Evolutionary conservation across 129 eudicot species (phyloP), one percentile per base, ranked within the genome.

Genomic region (Kitagawia praeruptora): DNA sequence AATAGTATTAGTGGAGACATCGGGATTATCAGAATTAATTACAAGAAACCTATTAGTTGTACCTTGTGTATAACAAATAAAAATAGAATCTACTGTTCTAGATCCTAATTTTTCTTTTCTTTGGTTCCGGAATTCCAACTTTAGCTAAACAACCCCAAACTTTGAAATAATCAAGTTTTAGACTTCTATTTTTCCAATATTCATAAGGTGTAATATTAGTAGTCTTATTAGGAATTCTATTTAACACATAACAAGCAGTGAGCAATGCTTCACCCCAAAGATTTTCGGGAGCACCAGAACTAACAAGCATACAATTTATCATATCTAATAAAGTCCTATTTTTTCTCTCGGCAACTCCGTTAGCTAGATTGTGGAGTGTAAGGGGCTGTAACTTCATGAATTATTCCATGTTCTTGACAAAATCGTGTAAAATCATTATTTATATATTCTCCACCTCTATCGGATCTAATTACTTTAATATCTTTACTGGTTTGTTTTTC

Each of bases 111-210:
- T 82, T 82, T 3, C 4, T 54, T 37, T 78, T 73, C 10, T 78
- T 77, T 69, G 42, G 40, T 44, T 58, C 67, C 8, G 70, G 79
- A 1, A 78, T 40, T 2, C 23, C 72, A 8, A 45, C 56, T 25
- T 76, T 76, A 46, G 80, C 81, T 2, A 67, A 37, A 46, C 82
- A 78, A 18, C 82, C 81, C 81, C 85, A 82, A 31, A 82, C 66
- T 82, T 46, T 71, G 4, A 82, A 8, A 40, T 18, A 71, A 38
- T 28, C 47, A 7, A 83, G 28, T 13, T 58, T 78, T 12, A 42
- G 79, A 5, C 18, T 10, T 54, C 44, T 39, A 2, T 18, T 48
- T 21, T 78, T 82, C 70, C 85, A 78, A 4, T 70, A 2, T 37
- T 72, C 79, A 82, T 54, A 71, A 10, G 75, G 85, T 1, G 75